These are phyloP conservation scores for Acer negundo DNA, from an alignment of 345 rosid genomes.

Conservation along the genomic window DNA sequence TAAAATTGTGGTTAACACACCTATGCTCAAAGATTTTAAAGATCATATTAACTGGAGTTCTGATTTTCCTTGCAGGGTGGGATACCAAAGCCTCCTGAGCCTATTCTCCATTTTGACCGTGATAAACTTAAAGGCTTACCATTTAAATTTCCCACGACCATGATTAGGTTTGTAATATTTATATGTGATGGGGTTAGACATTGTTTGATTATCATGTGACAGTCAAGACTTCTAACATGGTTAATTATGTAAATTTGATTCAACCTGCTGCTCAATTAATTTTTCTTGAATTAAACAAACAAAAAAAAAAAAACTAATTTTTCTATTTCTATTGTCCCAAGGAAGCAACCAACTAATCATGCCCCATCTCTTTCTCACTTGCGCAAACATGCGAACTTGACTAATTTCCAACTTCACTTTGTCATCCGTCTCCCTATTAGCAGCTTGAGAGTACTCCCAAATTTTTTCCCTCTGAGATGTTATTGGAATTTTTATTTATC, in stretches of 20 bases:
- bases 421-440: background rate
- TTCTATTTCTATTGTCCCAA: background rate
- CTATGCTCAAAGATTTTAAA: constrained; percentile 1
- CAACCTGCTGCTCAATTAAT: background rate
- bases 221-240: background rate
- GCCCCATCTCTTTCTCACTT: background rate
- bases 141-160: constrained; percentile 67
- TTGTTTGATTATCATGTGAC: background rate
- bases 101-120: constrained; percentile 53
- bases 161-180: constrained; percentile 49
- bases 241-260: background rate
- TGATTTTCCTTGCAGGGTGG: constrained; percentile 58
- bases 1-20: constrained; percentile 15
- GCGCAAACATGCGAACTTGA: background rate
- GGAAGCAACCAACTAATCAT: background rate
- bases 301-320: background rate
- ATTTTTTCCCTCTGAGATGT: background rate
- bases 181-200: background rate
- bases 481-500: background rate
- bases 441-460: constrained; percentile 9
- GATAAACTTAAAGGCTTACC: constrained; percentile 86
- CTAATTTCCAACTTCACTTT: background rate
- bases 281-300: background rate
- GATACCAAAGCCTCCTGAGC: constrained; percentile 76
- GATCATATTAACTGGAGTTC: constrained; percentile 11